Percentiles rank a stretch among this genome's conserved stretches.
Evolutionary conservation across 2,329 filamentous ascomycete species (phyloP).

Genomic region (Verticillium dahliae): DNA sequence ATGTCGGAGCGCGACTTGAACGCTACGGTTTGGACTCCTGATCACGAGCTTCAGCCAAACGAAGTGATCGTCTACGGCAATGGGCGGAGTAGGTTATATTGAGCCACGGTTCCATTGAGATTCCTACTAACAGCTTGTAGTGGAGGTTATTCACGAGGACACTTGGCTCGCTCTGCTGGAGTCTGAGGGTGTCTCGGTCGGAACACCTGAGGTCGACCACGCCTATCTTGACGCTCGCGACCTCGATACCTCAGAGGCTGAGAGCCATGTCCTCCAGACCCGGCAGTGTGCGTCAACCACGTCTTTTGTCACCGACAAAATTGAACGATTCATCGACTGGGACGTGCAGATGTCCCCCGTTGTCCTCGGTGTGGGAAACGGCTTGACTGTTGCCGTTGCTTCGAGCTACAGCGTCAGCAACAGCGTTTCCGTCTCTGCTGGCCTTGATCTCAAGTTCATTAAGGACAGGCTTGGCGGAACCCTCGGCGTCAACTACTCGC

Average conservation of each 20-base stretch:
- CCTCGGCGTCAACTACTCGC: constrained; percentile 1
- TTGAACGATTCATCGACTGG: constrained; percentile 9
- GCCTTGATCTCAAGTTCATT: constrained; percentile 1
- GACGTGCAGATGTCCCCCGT: constrained; percentile 10
- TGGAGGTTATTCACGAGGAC: constrained; percentile 2
- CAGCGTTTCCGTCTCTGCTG: neutral
- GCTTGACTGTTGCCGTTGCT: constrained; percentile 7
- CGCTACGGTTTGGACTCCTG: neutral
- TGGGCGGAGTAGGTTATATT: neutral
- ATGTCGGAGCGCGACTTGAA: neutral
- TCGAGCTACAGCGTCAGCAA: constrained; percentile 6
- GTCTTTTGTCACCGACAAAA: constrained; percentile 3
- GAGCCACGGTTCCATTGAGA: neutral
- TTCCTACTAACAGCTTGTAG: neutral
- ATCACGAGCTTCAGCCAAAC: neutral
- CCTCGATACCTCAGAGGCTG: neutral
- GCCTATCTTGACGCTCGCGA: neutral
- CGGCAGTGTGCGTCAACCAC: constrained; percentile 5
- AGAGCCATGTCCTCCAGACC: neutral
- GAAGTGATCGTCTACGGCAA: constrained; percentile 3
- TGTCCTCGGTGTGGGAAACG: constrained; percentile 5
- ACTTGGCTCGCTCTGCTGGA: neutral
- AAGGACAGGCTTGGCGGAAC: constrained; percentile 2
- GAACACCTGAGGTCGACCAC: neutral
- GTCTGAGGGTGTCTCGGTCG: neutral